Percentiles rank a stretch among this genome's conserved stretches.
Conservation (phyloP, 2,329 filamentous ascomycete species). For the Didymella arachidicola region DNA sequence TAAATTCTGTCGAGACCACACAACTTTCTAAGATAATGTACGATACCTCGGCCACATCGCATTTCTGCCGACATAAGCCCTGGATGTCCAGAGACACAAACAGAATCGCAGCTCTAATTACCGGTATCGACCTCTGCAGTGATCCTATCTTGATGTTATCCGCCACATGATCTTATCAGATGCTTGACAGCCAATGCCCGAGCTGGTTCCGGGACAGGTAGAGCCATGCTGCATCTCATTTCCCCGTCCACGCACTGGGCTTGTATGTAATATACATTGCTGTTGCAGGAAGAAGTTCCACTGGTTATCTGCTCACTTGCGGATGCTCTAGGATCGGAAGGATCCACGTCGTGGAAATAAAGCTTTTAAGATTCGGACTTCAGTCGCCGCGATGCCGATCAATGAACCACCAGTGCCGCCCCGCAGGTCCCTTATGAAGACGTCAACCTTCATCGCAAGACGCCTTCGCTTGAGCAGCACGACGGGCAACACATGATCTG, state of each 20-base stretch:
- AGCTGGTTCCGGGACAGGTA: not conserved
- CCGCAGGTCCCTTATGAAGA: not conserved
- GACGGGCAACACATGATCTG: not conserved
- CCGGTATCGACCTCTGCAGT: not conserved
- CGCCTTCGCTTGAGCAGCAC: not conserved
- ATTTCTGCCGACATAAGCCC: not conserved
- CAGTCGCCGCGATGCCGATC: constrained; percentile 1
- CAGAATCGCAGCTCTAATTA: not conserved
- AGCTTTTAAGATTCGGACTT: not conserved
- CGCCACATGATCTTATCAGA: not conserved
- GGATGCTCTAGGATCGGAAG: not conserved
- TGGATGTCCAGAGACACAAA: not conserved
- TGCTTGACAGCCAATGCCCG: not conserved
- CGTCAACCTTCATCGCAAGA: not conserved
- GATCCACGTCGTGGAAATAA: not conserved
- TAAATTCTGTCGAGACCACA: constrained; percentile 7
- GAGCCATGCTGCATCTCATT: not conserved
- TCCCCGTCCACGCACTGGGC: not conserved
- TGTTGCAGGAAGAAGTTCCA: not conserved
- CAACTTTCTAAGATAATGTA: constrained; percentile 5
- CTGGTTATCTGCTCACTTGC: not conserved
- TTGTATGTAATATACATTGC: not conserved
- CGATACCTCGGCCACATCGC: not conserved
- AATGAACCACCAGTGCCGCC: not conserved
- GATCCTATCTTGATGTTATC: not conserved